Evolutionary conservation across 148 eudicot genomes (phyloP).

Genomic region (Chenopodium album): DNA sequence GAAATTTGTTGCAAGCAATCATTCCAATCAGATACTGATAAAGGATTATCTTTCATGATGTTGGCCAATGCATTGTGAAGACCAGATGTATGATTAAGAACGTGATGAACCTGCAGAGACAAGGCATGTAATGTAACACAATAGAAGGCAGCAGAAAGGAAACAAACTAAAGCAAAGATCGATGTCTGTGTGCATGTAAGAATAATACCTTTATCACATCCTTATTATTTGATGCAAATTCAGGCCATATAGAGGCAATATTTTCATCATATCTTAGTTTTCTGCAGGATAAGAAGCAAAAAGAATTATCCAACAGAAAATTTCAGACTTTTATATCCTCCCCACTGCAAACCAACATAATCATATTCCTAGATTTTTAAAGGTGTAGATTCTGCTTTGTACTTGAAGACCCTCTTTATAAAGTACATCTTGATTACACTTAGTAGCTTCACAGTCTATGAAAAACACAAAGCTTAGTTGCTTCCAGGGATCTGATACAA

Average conservation of each 20-base stretch:
- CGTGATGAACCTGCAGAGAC: slow-evolving; percentile 74
- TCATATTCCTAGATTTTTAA: neutral
- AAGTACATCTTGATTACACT: neutral
- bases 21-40: slow-evolving; percentile 74
- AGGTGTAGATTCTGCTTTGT: neutral
- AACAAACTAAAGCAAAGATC: slow-evolving; percentile 3
- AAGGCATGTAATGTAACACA: slow-evolving; percentile 8
- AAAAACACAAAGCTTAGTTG: neutral
- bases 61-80: slow-evolving; percentile 82
- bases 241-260: slow-evolving; percentile 84
- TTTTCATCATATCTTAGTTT: slow-evolving; percentile 84
- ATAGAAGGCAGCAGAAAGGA: slow-evolving; percentile 6
- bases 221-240: slow-evolving; percentile 70
- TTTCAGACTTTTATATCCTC: neutral
- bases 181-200: neutral
- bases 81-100: slow-evolving; percentile 96
- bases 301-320: slow-evolving; percentile 5
- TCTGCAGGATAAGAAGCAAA: slow-evolving; percentile 40
- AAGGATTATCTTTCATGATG: slow-evolving; percentile 63
- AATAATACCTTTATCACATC: slow-evolving; percentile 67
- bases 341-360: neutral
- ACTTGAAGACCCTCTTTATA: neutral
- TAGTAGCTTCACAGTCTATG: neutral
- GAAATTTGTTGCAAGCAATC: slow-evolving; percentile 69
- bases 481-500: neutral